Evolutionary conservation across 495 filamentous ascomycete genomes (phyloP), one percentile per base, ranked within the genome.

Genomic region (Trichoderma reesei): DNA sequence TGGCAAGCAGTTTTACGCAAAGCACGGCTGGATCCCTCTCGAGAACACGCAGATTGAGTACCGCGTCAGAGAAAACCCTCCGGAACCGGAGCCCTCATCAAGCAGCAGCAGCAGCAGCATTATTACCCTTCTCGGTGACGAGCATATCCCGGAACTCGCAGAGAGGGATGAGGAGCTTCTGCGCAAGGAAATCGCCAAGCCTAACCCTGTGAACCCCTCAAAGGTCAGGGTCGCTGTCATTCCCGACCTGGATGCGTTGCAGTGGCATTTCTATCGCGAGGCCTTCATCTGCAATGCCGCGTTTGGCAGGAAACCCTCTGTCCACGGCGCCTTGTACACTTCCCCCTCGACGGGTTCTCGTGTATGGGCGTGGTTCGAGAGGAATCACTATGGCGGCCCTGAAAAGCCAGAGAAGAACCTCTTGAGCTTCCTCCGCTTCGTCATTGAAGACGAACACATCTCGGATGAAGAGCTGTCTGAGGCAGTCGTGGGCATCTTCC

Each of bases 1-100:
- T 69, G 94, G 94, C 4, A 96, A 95, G 79, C 74, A 74, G n/a
- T 97, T 95, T 74, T 98, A 97, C 73, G 83, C 90, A 8, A 82
- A 80, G 61, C 82, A 84, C 66, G 94, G 92, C 36, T 98, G 94
- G 94, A 75, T 82, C 62, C 80, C 88, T 0, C 92, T 86, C 68
- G 74, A 76, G 9, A 91, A 88, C 37, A 77, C 80, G 16, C 93
- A 96, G 66, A 81, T 93, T 62, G 72, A 81, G 36, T 82, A 95
- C 48, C 73, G 81, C 18, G 48, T 18, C 59, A 61, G 8, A 42
- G 37, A 6, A 18, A 42, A 20, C 31, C 34, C 42, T 7, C 65
- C 64, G 20, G 64, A 64, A 31, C 42, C 5, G 11, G 31, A 37
- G 34, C 10, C 68, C 33, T 60, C 63, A 6, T 72, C 76, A n/a